Conservation (phyloP, 2,329 filamentous ascomycete species). For the Trichoderma sp. region DNA sequence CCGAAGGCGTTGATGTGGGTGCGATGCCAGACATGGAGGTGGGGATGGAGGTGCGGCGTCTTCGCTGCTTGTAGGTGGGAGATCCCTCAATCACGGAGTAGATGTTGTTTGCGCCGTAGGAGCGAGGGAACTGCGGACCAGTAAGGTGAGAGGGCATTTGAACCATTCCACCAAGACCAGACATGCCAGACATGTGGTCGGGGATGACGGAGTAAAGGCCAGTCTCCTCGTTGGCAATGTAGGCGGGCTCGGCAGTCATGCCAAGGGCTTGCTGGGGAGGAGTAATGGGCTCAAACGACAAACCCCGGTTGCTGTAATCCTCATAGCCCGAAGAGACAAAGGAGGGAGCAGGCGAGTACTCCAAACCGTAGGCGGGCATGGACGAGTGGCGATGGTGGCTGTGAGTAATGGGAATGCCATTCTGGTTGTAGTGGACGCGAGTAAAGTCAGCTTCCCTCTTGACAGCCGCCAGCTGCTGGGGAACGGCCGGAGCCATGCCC, state of each 20-base stretch:
- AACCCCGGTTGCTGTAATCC: slow-evolving; percentile 93
- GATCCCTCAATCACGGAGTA: slow-evolving; percentile 98
- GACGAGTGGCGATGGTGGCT: slow-evolving; percentile 91
- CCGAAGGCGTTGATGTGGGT: slow-evolving; percentile 62
- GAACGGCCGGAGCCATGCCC: slow-evolving; percentile 69
- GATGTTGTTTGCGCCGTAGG: slow-evolving; percentile 75
- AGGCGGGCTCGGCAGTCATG: slow-evolving; percentile 85
- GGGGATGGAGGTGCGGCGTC: slow-evolving; percentile 90
- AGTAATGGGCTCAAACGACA: slow-evolving; percentile 96
- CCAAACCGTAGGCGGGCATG: slow-evolving; percentile 94
- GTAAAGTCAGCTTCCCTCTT: slow-evolving; percentile 88
- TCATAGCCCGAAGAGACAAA: slow-evolving; percentile 99
- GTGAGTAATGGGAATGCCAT: slow-evolving; percentile 81
- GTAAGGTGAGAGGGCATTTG: slow-evolving; percentile 84
- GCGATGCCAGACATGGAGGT: slow-evolving; percentile 72
- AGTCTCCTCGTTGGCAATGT: slow-evolving; percentile 97
- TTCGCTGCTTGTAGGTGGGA: slow-evolving; percentile 96
- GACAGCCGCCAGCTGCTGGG: slow-evolving; percentile 68
- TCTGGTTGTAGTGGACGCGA: slow-evolving; percentile 87
- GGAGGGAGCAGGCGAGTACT: slow-evolving; percentile 96
- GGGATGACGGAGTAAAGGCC: slow-evolving; percentile 94
- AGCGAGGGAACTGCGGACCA: slow-evolving; percentile 76
- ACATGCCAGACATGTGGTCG: slow-evolving; percentile 74
- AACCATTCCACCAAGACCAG: slow-evolving; percentile 84
- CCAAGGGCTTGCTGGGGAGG: slow-evolving; percentile 87